Base-by-base conservation (phyloP, 257 asterid species). In the Echites panduratus region DNA sequence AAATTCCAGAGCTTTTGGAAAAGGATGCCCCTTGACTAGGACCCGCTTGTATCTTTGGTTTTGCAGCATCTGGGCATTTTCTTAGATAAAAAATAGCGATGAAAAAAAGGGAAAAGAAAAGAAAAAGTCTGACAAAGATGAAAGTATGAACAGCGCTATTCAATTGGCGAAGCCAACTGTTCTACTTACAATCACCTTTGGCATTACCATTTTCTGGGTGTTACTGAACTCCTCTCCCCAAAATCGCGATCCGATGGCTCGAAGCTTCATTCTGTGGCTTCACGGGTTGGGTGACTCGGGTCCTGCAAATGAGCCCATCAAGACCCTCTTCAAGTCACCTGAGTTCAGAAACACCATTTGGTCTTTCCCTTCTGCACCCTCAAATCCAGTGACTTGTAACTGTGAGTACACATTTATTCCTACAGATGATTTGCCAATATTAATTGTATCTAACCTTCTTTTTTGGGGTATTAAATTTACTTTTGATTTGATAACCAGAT, bases 251-350 rank as follows among this genome's bases (percentile, higher is more conserved):
- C 79, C 81, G 38, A 89, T 89, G 96, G 87, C 91, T 13, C 87
- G 95, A 76, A 90, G 85, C 86, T 91, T 95, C 61, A 66, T 95
- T 26, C 70, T 95, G 74, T 95, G 99, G 98, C 90, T 95, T 44
- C 99, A 95, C 57, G 98, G 99, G 17, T 86, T 91, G 81, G 99
- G 98, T 73, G 98, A 90, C 78, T 88, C 98, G 78, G 99, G 99
- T 56, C 95, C 96, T 9, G 97, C 97, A 67, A 94, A 94, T 79
- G 99, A 95, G 71, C 98, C 97, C 53, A 91, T 91, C 83, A 91
- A 82, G 85, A 66, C 87, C 71, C 71, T 91, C 58, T 95, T 95
- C 85, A 87, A 90, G 74, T 88, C 99, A 4, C 84, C 93, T 50
- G 84, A 80, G 69, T 92, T 91, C 87, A 83, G 80, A 11, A 84